Base-by-base conservation (phyloP, 768 basidiomycete species). In the Boletellus sp. region DNA sequence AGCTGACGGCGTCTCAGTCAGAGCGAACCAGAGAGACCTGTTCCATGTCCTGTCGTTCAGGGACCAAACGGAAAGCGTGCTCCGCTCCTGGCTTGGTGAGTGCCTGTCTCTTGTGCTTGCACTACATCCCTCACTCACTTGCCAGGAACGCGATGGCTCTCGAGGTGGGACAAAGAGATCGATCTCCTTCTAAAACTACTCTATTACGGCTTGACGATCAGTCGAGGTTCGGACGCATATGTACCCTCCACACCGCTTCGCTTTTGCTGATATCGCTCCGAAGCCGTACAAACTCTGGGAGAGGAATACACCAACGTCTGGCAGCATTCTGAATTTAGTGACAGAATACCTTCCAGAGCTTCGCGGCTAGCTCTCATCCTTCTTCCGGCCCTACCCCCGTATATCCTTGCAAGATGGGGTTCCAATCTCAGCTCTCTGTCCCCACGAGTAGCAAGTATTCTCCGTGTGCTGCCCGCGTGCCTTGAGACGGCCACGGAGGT, bases 271-370 rank as follows among this genome's bases (percentile, higher is more conserved):
- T 49, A 33, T 52, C 37, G 17, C 46, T 34, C 10, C 9, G 34
- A 45, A 93, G 90, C 84, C 15, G 78, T 76, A 10, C 90, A 93
- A 67, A 91, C 87, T 4, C 74, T 93, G 1, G 91, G 91, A n/a
- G 91, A 94, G 66, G 91, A 94, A 62, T 94, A 94, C 59, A 91
- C 89, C 1, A 85, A 87, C 59, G 83, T 87, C 31, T 89, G 90
- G 87, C 81, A 84, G 55, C 79, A 83, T 49, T 80, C 84, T 11
- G 62, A 72, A 3, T 68, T 65, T 24, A 70, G 66, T 1, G 56
- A 63, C 17, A 49, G 64, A 28, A 57, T 75, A 19, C 85, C 82
- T 3, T 72, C 81, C 13, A 65, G 56, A 19, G 61, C 61, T 43
- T 61, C 72, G 9, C 78, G 85, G 19, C 64, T 74, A 15, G 73